phyloP scores from a whole-genome alignment of 805 yeast species.

The Clavispora vitiphila region DNA sequence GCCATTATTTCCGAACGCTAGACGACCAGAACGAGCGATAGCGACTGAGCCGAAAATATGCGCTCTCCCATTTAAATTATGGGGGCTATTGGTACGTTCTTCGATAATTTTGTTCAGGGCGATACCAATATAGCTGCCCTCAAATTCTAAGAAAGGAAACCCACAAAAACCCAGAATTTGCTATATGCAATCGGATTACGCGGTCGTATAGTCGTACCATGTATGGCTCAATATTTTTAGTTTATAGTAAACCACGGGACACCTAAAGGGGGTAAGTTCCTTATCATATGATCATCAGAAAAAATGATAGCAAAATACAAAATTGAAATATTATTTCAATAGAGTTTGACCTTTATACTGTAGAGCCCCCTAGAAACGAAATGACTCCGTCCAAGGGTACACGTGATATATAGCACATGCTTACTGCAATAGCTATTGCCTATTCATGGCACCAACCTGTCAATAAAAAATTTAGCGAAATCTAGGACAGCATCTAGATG shows the following conservation, averaged over 20 bases:
- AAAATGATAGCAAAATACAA: not conserved
- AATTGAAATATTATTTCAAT: no score
- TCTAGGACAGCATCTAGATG: no score
- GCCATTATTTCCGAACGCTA: not conserved
- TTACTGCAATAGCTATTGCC: not conserved
- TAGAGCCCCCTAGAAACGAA: not conserved
- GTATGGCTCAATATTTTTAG: slow-evolving; percentile 1
- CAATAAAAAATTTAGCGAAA: no score
- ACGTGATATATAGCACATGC: not conserved
- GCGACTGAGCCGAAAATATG: no score
- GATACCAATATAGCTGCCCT: not conserved
- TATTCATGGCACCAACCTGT: no score
- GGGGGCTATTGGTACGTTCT: no score
- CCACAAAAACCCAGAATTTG: no score
- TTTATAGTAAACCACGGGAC: not conserved
- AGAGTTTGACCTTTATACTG: no score
- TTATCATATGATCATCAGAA: not conserved
- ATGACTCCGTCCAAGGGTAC: not conserved
- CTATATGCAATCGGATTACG: not conserved
- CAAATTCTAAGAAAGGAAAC: not conserved
- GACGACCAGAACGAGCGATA: no score
- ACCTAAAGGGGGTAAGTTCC: not conserved
- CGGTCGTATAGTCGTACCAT: slow-evolving; percentile 1
- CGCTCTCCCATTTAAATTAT: no score
- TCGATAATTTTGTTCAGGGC: no score